phyloP scores from a whole-genome alignment of 306 rosid genomes.

The barrel medic (Medicago truncatula) region DNA sequence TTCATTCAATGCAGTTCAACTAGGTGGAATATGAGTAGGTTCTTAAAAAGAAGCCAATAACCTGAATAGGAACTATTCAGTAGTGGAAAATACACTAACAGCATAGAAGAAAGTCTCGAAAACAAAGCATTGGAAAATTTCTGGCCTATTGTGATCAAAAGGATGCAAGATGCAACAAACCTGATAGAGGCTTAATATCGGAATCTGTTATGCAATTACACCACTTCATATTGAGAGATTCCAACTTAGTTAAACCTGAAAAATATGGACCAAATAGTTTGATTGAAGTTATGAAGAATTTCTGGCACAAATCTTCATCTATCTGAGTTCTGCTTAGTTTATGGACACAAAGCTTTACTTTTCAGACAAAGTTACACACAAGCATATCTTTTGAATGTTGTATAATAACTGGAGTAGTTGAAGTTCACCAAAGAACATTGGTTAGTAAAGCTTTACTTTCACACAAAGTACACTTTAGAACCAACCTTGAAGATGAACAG shows the following conservation, averaged over 20 bases:
- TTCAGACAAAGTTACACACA: conserved; percentile 25
- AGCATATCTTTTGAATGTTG: not conserved
- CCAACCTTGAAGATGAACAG: conserved; percentile 79
- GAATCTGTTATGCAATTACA: conserved; percentile 85
- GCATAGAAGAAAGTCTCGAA: conserved; percentile 23
- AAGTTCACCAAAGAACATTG: conserved; percentile 25
- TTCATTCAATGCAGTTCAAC: conserved; percentile 12
- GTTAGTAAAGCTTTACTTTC: not conserved
- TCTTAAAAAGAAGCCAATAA: conserved; percentile 2
- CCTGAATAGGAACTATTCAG: conserved; percentile 29
- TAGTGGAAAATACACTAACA: conserved; percentile 21
- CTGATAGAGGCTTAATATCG: conserved; percentile 82
- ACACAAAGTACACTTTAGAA: conserved; percentile 36
- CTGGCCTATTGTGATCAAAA: conserved; percentile 33
- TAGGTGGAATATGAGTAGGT: conserved; percentile 3
- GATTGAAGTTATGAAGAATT: conserved; percentile 15
- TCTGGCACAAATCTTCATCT: conserved; percentile 12
- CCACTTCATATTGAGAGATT: conserved; percentile 95
- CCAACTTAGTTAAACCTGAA: conserved; percentile 80
- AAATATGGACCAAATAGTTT: conserved; percentile 32
- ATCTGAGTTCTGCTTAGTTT: not conserved
- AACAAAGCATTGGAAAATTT: conserved; percentile 8
- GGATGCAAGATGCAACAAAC: conserved; percentile 51
- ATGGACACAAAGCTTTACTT: not conserved
- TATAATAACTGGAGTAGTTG: not conserved